Percentiles rank a stretch among this genome's conserved stretches.
Conservation (phyloP, 371 early-diverging fungal genomes). For the Mortierella sp. region DNA sequence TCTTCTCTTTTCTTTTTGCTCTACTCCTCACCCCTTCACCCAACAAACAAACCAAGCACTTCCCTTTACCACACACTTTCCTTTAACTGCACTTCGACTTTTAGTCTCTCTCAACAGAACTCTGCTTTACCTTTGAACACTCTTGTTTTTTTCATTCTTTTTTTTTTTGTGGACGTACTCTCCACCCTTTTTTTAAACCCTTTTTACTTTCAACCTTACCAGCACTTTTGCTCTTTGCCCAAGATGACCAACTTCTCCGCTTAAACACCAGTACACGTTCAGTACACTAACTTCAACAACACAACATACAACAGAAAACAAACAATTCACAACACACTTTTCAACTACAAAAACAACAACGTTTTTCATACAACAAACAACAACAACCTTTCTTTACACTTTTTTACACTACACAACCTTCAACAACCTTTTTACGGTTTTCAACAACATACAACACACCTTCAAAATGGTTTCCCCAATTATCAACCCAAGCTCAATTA, state of each 20-base stretch:
- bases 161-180: slow-evolving; percentile 25
- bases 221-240: slow-evolving; percentile 20
- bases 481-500: slow-evolving; percentile 42
- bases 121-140: neutral
- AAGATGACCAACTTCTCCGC: slow-evolving; percentile 50
- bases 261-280: slow-evolving; percentile 46
- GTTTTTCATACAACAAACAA: neutral
- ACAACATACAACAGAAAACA: slow-evolving; percentile 28
- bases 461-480: slow-evolving; percentile 55
- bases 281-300: slow-evolving; percentile 30
- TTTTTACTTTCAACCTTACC: neutral
- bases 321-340: slow-evolving; percentile 18
- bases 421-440: slow-evolving; percentile 43
- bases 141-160: slow-evolving; percentile 10
- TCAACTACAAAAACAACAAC: slow-evolving; percentile 15
- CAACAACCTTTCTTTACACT: slow-evolving; percentile 21
- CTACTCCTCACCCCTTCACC: slow-evolving; percentile 15
- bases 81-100: neutral
- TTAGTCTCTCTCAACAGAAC: neutral
- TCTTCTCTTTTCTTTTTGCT: slow-evolving; percentile 11
- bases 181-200: slow-evolving; percentile 15
- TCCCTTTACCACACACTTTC: neutral
- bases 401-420: slow-evolving; percentile 28
- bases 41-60: neutral
- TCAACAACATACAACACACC: slow-evolving; percentile 25